Evolutionary conservation across 257 asterid species (phyloP).

Genomic region (Galeopsis tetrahit): DNA sequence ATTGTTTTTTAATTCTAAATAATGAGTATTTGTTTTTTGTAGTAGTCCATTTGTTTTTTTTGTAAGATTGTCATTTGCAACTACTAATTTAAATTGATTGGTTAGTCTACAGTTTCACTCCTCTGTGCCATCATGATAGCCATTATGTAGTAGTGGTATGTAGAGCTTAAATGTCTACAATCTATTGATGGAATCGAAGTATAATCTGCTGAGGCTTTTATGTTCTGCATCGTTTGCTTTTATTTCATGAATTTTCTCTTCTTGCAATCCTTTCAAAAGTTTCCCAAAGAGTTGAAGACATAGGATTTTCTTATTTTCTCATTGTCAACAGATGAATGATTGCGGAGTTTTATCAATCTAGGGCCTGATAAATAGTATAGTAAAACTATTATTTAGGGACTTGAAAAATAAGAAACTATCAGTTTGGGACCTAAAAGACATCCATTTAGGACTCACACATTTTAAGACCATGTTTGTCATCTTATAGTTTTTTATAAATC

Average conservation of each 20-base stretch:
- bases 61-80: background rate
- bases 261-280: background rate
- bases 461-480: too few species aligned
- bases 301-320: background rate
- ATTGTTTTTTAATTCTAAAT: background rate
- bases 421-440: too few species aligned
- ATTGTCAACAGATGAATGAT: conserved; percentile 3
- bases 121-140: background rate
- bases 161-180: background rate
- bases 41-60: background rate
- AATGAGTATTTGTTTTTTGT: background rate
- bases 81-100: background rate
- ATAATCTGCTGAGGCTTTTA: background rate
- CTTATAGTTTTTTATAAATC: too few species aligned
- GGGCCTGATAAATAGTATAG: too few species aligned
- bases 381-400: too few species aligned
- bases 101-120: conserved; percentile 4
- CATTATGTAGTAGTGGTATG: background rate
- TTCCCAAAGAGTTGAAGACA: background rate
- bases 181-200: background rate
- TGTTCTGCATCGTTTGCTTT: background rate
- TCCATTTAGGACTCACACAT: too few species aligned
- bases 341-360: background rate
- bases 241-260: background rate
- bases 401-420: too few species aligned